These are phyloP conservation scores for Galerina marginata DNA, from an alignment of 768 basidiomycete genomes.

Conservation along the genomic window DNA sequence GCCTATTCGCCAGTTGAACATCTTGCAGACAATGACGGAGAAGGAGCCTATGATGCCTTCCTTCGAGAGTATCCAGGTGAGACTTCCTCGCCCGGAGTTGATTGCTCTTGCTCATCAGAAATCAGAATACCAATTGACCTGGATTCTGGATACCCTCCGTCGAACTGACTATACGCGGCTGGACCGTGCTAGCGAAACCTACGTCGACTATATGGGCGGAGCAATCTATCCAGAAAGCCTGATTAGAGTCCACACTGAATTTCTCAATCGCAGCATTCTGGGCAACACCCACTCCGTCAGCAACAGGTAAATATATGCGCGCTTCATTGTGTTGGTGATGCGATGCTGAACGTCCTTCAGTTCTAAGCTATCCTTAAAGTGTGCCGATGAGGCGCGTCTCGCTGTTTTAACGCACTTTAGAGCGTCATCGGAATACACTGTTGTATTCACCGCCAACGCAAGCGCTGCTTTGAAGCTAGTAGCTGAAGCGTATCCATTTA, in stretches of 20 bases:
- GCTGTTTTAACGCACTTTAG: slow-evolving; percentile 80
- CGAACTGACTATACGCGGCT: slow-evolving; percentile 65
- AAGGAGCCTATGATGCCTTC: slow-evolving; percentile 53
- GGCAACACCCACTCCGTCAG: slow-evolving; percentile 88
- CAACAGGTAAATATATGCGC: slow-evolving; percentile 65
- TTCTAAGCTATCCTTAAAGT: slow-evolving; percentile 70
- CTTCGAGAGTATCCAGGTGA: slow-evolving; percentile 46
- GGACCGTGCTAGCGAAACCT: slow-evolving; percentile 69
- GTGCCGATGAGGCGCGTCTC: slow-evolving; percentile 70
- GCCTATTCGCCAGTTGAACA: slow-evolving; percentile 34
- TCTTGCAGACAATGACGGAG: slow-evolving; percentile 36
- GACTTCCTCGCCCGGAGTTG: not conserved
- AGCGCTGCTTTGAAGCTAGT: slow-evolving; percentile 81
- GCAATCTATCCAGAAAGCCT: slow-evolving; percentile 81
- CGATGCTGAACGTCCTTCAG: slow-evolving; percentile 40
- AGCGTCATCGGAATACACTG: slow-evolving; percentile 77
- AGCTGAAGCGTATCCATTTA: slow-evolving; percentile 81
- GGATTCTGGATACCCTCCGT: slow-evolving; percentile 73
- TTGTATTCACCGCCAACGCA: slow-evolving; percentile 83
- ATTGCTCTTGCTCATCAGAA: not conserved
- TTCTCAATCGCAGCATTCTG: slow-evolving; percentile 68
- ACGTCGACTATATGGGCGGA: slow-evolving; percentile 89
- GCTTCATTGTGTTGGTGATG: not conserved
- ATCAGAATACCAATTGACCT: slow-evolving; percentile 66
- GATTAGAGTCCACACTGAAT: slow-evolving; percentile 70